These are phyloP conservation scores for Sanghuangporus weigelae DNA, from an alignment of 1,284 basidiomycete species.

Conservation along the genomic window DNA sequence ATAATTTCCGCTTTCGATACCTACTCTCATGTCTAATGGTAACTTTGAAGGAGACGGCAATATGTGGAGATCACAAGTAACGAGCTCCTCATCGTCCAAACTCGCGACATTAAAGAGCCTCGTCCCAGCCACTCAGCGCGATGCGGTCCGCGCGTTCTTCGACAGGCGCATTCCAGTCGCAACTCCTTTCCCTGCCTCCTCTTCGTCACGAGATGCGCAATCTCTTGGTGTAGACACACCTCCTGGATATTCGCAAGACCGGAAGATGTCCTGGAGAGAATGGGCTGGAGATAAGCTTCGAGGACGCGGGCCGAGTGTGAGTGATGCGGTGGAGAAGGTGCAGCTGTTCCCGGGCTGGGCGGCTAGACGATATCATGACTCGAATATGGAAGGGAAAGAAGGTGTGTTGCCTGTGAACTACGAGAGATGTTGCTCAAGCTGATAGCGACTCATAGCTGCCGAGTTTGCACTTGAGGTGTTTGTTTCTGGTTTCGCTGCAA, in stretches of 20 bases:
- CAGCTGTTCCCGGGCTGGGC: conserved; percentile 40
- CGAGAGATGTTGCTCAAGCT: neutral
- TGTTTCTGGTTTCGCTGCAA: conserved; percentile 71
- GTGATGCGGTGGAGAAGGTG: conserved; percentile 27
- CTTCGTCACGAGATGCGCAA: conserved; percentile 6
- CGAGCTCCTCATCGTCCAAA: conserved; percentile 26
- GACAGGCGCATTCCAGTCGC: conserved; percentile 16
- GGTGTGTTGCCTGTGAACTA: conserved; percentile 9
- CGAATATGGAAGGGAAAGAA: conserved; percentile 10
- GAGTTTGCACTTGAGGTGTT: conserved; percentile 67
- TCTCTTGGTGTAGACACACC: conserved; percentile 7
- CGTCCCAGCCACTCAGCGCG: conserved; percentile 27
- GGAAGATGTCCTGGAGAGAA: conserved; percentile 35
- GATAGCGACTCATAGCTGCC: conserved; percentile 4
- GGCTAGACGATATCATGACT: conserved; percentile 28
- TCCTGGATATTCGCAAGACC: conserved; percentile 18
- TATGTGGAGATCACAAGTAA: conserved; percentile 6
- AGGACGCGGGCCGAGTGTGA: conserved; percentile 20
- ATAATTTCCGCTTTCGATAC: neutral
- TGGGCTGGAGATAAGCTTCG: conserved; percentile 46
- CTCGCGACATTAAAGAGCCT: conserved; percentile 38
- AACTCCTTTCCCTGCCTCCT: no score
- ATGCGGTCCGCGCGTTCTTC: conserved; percentile 29
- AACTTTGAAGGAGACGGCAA: neutral
- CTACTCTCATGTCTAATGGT: conserved; percentile 11